phyloP scores from a whole-genome alignment of 768 basidiomycete genomes.

The Arthromyces matolae region DNA sequence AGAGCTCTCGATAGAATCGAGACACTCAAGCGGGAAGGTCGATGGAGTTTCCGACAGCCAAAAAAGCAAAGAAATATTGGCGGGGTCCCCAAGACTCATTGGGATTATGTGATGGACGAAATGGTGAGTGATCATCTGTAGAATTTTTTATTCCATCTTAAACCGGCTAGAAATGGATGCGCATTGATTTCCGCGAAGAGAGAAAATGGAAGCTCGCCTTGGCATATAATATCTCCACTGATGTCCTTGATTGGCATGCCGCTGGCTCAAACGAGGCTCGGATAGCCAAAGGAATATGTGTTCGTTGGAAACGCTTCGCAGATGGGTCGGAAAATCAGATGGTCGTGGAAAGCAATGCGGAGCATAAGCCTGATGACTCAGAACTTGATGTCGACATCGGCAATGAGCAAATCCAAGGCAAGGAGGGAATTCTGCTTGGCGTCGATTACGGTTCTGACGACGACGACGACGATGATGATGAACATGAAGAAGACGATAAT shows the following conservation, averaged over 20 bases:
- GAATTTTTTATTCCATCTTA: not conserved
- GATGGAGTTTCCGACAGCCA: conserved; percentile 93
- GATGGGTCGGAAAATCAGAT: conserved; percentile 29
- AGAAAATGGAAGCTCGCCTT: conserved; percentile 85
- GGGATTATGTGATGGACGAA: conserved; percentile 96
- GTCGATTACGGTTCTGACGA: conserved; percentile 64
- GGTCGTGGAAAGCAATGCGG: conserved; percentile 26
- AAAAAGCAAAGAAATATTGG: conserved; percentile 87
- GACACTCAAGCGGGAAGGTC: conserved; percentile 66
- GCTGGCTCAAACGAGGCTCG: conserved; percentile 64
- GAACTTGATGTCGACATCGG: conserved; percentile 28
- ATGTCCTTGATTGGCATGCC: conserved; percentile 86
- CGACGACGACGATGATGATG: conserved; percentile 59
- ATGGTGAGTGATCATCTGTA: conserved; percentile 56
- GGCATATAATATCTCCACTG: conserved; percentile 77
- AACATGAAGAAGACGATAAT: conserved; percentile 62
- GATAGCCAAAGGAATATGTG: conserved; percentile 59
- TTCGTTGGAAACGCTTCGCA: conserved; percentile 53
- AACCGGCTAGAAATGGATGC: conserved; percentile 89
- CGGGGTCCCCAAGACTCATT: conserved; percentile 76
- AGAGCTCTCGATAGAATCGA: conserved; percentile 86
- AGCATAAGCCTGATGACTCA: conserved; percentile 15
- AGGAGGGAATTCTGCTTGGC: conserved; percentile 29
- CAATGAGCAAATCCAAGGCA: conserved; percentile 13
- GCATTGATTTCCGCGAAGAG: conserved; percentile 92